phyloP scores from a whole-genome alignment of 2,329 filamentous ascomycete species.

The Didymella pomorum region DNA sequence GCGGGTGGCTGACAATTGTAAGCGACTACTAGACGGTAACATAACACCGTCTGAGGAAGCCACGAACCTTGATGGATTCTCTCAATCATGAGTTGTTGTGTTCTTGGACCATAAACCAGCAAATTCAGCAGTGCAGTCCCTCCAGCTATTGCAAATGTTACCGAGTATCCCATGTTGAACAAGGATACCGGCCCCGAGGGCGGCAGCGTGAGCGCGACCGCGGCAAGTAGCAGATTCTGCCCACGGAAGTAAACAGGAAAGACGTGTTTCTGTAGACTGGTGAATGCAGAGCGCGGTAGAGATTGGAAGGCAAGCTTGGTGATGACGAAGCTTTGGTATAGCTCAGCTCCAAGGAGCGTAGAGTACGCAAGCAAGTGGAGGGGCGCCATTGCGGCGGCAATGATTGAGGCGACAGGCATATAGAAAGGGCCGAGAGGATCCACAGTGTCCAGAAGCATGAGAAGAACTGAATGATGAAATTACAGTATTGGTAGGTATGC shows the following conservation, averaged over 20 bases:
- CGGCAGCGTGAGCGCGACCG: constrained; percentile 48
- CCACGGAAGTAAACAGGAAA: constrained; percentile 53
- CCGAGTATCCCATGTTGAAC: constrained; percentile 27
- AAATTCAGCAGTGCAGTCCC: constrained; percentile 49
- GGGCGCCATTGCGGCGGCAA: constrained; percentile 28
- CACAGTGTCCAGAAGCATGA: background rate
- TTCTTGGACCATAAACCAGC: constrained; percentile 49
- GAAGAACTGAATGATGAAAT: background rate
- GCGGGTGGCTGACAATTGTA: constrained; percentile 26
- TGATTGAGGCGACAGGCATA: constrained; percentile 13
- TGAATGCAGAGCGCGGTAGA: constrained; percentile 51
- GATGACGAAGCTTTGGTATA: constrained; percentile 54
- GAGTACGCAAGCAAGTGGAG: constrained; percentile 53
- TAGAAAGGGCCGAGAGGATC: background rate
- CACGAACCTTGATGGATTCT: constrained; percentile 40
- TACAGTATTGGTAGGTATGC: background rate
- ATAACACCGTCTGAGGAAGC: background rate
- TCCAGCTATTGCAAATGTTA: constrained; percentile 43
- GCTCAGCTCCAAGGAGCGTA: constrained; percentile 50
- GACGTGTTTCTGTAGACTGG: constrained; percentile 50
- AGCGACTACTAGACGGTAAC: background rate
- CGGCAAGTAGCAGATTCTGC: constrained; percentile 48
- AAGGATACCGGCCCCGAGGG: constrained; percentile 45
- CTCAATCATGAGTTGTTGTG: constrained; percentile 46
- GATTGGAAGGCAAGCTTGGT: constrained; percentile 51